Conservation (phyloP, 2,329 filamentous ascomycete species). For the Claviceps pazoutovae region DNA sequence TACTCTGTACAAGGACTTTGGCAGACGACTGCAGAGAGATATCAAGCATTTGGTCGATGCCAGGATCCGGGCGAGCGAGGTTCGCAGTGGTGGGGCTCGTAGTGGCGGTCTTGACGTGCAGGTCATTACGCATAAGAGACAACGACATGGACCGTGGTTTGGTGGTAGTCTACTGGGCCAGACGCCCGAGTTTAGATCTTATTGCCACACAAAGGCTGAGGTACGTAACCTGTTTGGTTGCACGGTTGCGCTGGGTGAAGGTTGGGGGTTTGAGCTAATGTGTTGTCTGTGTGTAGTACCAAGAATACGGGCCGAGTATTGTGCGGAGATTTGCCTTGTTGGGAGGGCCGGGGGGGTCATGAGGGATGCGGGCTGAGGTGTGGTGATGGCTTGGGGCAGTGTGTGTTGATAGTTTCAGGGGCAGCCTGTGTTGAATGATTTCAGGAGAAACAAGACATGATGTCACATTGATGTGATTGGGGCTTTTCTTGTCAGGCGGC, state of each 20-base stretch:
- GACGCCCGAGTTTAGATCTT: conserved; percentile 95
- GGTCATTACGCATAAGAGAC: conserved; percentile 93
- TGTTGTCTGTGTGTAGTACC: conserved; percentile 45
- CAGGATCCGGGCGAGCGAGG: conserved; percentile 83
- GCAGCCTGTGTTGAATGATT: too few species aligned
- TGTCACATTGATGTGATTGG: too few species aligned
- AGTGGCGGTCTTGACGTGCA: conserved; percentile 92
- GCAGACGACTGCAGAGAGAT: conserved; percentile 85
- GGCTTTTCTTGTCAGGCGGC: too few species aligned
- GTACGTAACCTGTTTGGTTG: conserved; percentile 23
- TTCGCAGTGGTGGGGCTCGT: conserved; percentile 78
- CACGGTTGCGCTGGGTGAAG: not conserved
- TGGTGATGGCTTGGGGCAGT: not conserved
- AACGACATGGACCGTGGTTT: conserved; percentile 97
- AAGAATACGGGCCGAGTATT: conserved; percentile 92
- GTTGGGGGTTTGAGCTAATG: conserved; percentile 9
- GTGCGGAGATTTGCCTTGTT: conserved; percentile 87
- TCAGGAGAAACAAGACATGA: too few species aligned
- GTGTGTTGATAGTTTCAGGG: too few species aligned
- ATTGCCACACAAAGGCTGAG: conserved; percentile 88
- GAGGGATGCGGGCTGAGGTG: conserved; percentile 8
- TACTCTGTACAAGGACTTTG: conserved; percentile 97
- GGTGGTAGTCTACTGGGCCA: conserved; percentile 91
- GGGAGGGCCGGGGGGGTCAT: conserved; percentile 78
- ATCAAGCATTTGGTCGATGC: conserved; percentile 93